These are phyloP conservation scores for Echium plantagineum DNA, from an alignment of 257 asterid genomes.

Conservation along the genomic window DNA sequence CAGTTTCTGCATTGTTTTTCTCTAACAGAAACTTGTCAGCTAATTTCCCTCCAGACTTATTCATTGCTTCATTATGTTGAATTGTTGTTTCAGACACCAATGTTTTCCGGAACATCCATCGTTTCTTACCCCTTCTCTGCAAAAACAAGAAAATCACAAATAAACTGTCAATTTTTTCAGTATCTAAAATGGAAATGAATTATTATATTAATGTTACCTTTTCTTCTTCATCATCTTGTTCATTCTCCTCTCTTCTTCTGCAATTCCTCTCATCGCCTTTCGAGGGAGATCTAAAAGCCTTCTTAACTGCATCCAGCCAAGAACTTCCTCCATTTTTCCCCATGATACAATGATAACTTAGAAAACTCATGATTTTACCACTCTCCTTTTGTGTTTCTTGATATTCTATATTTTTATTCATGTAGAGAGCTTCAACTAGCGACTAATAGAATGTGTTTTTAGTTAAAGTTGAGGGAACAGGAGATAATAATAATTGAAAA, in stretches of 20 bases:
- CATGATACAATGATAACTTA: slow-evolving; percentile 18
- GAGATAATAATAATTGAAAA: not conserved
- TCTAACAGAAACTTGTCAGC: slow-evolving; percentile 14
- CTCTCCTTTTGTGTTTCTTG: not conserved
- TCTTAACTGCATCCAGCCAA: slow-evolving; percentile 56
- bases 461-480: not conserved
- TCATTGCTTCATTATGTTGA: slow-evolving; percentile 31
- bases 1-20: slow-evolving; percentile 3
- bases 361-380: not conserved
- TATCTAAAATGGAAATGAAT: not conserved
- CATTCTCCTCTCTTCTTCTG: slow-evolving; percentile 28
- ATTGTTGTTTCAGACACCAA: slow-evolving; percentile 40
- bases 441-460: not conserved
- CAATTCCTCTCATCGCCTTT: slow-evolving; percentile 27
- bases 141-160: not conserved
- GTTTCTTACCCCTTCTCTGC: slow-evolving; percentile 57
- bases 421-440: not conserved
- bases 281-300: slow-evolving; percentile 63
- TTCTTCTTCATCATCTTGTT: slow-evolving; percentile 41
- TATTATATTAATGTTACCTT: slow-evolving; percentile 21
- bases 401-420: not conserved
- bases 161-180: not conserved
- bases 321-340: slow-evolving; percentile 57
- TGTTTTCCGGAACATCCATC: slow-evolving; percentile 58
- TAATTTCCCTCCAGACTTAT: slow-evolving; percentile 9